Evolutionary conservation across 2,329 filamentous ascomycete species (phyloP), one percentile per base, ranked within the genome.

Genomic region (Fusarium sp.): DNA sequence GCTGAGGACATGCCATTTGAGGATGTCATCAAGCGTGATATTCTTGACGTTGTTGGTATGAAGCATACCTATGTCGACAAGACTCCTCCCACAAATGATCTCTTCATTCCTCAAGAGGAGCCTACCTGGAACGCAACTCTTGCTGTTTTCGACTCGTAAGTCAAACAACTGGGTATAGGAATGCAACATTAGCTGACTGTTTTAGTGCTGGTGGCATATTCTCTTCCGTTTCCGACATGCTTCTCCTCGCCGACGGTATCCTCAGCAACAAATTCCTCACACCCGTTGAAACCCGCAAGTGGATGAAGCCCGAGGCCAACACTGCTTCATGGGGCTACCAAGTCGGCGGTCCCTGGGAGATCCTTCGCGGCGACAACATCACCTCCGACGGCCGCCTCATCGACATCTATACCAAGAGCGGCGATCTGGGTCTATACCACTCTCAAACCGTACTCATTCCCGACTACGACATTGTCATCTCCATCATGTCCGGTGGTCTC

Each of bases 321-420:
- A 85, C 83, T 4, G 81, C 81, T 1, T 81, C 78, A 7, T 77
- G 78, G 61, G 80, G 79, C 6, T 78, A 80, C 44, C 79, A 81
- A 31, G 78, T 86, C 36, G 86, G 85, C 13, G 80, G 79, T 11
- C 84, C 85, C 0, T 87, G 85, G 85, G 85, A 87, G 72, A 87
- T 87, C 53, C 77, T 82, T 30, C 82, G 83, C 35, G 72, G 77
- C 35, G 74, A 82, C 58, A 79, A 79, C 70, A 65, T 84, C 35
- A 82, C 82, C 10, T 69, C 76, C 0, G 82, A 83, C 64, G 79
- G 81, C 31, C 82, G 84, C 7, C 71, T 84, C 2, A 76, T 86
- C 20, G 85, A 87, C 31, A 58, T 87, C 5, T 86, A 86, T 75
- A 82, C 83, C 30, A 88, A 88, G 73, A 78, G 74, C 6, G 86